Base-by-base conservation (phyloP, 2,329 filamentous ascomycete species). In the Xylaria multiplex region DNA sequence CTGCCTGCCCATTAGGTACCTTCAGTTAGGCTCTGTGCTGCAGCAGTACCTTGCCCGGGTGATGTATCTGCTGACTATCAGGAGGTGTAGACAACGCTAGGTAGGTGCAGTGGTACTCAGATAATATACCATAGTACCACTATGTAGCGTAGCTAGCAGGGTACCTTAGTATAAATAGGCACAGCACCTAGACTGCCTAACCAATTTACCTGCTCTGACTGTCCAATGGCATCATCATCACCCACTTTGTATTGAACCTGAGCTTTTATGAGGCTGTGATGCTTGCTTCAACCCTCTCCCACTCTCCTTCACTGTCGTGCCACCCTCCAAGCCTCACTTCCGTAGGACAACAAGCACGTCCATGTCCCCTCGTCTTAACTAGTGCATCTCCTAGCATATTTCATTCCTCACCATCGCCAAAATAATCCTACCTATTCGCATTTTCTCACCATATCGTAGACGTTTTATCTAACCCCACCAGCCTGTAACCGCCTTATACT, bases 161-260 rank as follows among this genome's bases (percentile, higher is more conserved):
- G 27, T 27, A 27, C 27, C 27, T 27, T 27, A 13, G 37, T 40
- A 40, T 40, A 40, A 40, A 40, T 40, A 40, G 37, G 37, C 14
- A 40, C 37, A 40, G 27, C n/a, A 27, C 24, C 37, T 40, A 40
- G 11, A 14, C 8, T 37, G 35, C 46, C 46, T 50, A 16, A 11
- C 46, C 13, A 30, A 30, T 14, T 6, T 6, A 49, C 3, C 16
- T 30, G 14, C 9, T 24, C 11, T 2, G 24, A n/a, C 24, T 22
- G 49, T 48, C 53, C 60, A 63, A 53, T 58, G 14, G 40, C 48
- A 54, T 52, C 53, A 50, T 63, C 35, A 22, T 56, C 59, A 61
- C 24, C 16, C 24, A 24, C 22, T 55, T 27, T 6, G 16, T 46
- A 54, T 37, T 7, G n/a, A 16, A 55, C 32, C n/a, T 55, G 6